These are phyloP conservation scores for Vitis hybrid DNA, from an alignment of 177 flowering plant species.

Conservation along the genomic window DNA sequence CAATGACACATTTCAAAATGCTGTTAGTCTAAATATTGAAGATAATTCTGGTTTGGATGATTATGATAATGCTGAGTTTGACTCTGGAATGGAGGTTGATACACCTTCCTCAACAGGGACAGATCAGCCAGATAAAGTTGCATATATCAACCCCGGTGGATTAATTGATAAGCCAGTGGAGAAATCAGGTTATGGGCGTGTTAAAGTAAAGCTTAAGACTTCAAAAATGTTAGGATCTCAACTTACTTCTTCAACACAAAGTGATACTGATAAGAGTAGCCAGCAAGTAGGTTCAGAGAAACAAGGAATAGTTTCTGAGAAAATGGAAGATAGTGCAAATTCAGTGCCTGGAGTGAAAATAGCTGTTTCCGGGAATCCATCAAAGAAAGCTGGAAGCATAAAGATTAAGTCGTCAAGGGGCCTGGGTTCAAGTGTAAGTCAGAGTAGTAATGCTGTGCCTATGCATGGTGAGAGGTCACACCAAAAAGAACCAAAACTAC, in stretches of 20 bases:
- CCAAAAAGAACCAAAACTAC: constrained; percentile 28
- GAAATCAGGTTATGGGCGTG: constrained; percentile 56
- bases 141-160: constrained; percentile 29
- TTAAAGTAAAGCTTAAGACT: constrained; percentile 81
- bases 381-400: constrained; percentile 62
- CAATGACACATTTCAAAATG: constrained; percentile 22
- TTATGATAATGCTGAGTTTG: constrained; percentile 31
- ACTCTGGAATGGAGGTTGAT: constrained; percentile 49
- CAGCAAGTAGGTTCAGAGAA: constrained; percentile 45
- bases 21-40: constrained; percentile 27
- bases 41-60: constrained; percentile 46
- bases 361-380: constrained; percentile 24
- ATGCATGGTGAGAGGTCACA: constrained; percentile 31
- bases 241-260: constrained; percentile 42
- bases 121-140: constrained; percentile 38
- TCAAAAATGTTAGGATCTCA: constrained; percentile 52
- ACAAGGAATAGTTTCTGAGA: constrained; percentile 38
- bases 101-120: constrained; percentile 43
- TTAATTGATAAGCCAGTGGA: constrained; percentile 36
- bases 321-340: constrained; percentile 52
- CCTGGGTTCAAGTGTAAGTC: constrained; percentile 29
- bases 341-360: constrained; percentile 40
- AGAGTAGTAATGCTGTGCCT: constrained; percentile 21
- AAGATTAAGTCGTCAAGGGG: constrained; percentile 72
- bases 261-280: constrained; percentile 73